These are phyloP conservation scores for Phytophthora parvispora DNA, from an alignment of 352 stramenopile species.

Conservation along the genomic window DNA sequence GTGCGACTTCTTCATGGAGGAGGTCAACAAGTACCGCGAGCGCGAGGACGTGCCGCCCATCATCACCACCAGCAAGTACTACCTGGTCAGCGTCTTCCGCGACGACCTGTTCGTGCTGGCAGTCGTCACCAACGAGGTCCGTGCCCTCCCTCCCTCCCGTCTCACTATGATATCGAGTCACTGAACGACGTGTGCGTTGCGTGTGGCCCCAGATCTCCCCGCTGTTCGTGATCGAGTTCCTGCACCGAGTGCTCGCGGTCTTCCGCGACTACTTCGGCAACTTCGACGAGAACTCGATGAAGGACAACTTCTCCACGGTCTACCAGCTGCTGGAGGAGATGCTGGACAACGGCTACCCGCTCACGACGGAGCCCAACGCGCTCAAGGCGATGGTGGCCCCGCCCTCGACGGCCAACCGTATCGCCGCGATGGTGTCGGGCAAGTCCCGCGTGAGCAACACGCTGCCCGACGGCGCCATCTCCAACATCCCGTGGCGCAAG, in stretches of 20 bases:
- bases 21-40: constrained; percentile 94
- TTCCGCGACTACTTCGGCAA: constrained; percentile 98
- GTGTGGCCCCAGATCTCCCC: constrained; percentile 68
- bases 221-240: constrained; percentile 97
- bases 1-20: constrained; percentile 99
- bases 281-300: constrained; percentile 97
- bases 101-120: constrained; percentile 97
- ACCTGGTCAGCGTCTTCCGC: constrained; percentile 94
- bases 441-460: constrained; percentile 94
- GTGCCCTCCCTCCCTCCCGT: neutral
- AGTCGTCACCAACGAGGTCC: constrained; percentile 95
- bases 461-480: constrained; percentile 93
- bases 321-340: constrained; percentile 98
- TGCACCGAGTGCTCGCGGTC: constrained; percentile 97
- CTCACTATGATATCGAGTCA: too few species aligned
- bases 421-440: constrained; percentile 91
- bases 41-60: constrained; percentile 91
- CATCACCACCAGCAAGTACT: constrained; percentile 90
- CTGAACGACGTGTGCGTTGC: too few species aligned
- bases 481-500: constrained; percentile 98
- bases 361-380: constrained; percentile 98
- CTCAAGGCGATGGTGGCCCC: constrained; percentile 98
- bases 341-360: constrained; percentile 98
- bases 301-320: constrained; percentile 98
- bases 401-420: constrained; percentile 94